A percentile compares a stretch with the other conserved stretches of the same genome.
phyloP scores from a whole-genome alignment of 2,329 filamentous ascomycete species.

The Hypoxylon sp. region DNA sequence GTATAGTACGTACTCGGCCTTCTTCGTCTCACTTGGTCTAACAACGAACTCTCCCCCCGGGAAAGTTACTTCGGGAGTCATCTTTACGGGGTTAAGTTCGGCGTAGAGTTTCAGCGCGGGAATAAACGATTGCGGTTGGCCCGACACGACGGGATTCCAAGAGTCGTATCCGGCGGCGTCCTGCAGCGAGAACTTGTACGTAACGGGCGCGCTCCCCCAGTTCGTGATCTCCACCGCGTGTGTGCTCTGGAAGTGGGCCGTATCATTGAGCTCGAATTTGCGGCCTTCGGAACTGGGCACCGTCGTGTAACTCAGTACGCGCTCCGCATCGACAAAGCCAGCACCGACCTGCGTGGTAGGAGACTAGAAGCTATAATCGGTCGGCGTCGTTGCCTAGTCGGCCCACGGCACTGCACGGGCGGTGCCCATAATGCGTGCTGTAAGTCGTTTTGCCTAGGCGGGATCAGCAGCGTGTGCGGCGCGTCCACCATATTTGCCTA shows the following conservation, averaged over 20 bases:
- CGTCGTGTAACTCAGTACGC: conserved; percentile 75
- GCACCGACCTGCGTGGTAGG: conserved; percentile 60
- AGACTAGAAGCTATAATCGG: conserved; percentile 46
- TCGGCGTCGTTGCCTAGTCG: too few relatives aligned
- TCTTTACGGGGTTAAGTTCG: conserved; percentile 35
- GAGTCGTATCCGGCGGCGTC: conserved; percentile 46
- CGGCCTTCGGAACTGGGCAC: conserved; percentile 70
- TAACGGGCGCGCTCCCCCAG: conserved; percentile 53
- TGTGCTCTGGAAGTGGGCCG: conserved; percentile 55
- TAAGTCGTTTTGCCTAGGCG: too few relatives aligned
- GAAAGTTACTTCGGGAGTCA: conserved; percentile 36
- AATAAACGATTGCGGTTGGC: conserved; percentile 27
- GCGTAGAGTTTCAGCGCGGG: conserved; percentile 38
- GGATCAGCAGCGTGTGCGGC: too few relatives aligned
- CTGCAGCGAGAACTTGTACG: conserved; percentile 55
- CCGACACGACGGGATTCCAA: conserved; percentile 31
- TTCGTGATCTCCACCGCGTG: conserved; percentile 59
- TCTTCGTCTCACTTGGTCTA: too few relatives aligned
- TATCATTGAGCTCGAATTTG: conserved; percentile 62
- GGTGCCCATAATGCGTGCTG: too few relatives aligned
- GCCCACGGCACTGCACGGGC: too few relatives aligned
- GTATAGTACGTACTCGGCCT: too few relatives aligned
- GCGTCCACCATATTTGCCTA: too few relatives aligned
- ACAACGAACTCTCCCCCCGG: conserved; percentile 33
- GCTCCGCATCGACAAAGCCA: conserved; percentile 65